Percentiles rank a stretch among this genome's conserved stretches.
Conservation (phyloP, 768 basidiomycete species). For the Mycena vitilis region DNA sequence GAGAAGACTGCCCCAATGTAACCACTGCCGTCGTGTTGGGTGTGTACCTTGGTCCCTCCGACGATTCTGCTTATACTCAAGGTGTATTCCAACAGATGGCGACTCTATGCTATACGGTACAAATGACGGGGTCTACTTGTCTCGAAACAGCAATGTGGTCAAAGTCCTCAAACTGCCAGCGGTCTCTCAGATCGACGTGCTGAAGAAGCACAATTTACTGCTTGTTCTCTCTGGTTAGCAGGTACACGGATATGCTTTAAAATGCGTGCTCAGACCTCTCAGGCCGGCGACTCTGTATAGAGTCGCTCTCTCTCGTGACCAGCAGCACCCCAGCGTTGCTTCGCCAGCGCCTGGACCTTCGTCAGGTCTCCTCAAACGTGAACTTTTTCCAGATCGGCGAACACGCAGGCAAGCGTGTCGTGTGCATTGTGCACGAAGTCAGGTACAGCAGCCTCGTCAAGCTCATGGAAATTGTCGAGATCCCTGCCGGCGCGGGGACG, state of each 20-base stretch:
- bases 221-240: conserved; percentile 31
- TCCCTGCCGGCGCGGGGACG: not conserved
- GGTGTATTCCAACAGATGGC: not conserved
- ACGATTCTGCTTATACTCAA: not conserved
- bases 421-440: conserved; percentile 28
- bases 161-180: conserved; percentile 30
- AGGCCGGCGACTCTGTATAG: conserved; percentile 27
- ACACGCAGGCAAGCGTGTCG: conserved; percentile 24
- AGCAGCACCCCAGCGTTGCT: conserved; percentile 15
- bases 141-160: conserved; percentile 11
- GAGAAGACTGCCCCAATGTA: conserved; percentile 22
- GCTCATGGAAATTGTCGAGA: conserved; percentile 22
- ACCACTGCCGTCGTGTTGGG: conserved; percentile 27
- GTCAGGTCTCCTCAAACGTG: conserved; percentile 13
- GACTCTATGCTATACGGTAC: conserved; percentile 27
- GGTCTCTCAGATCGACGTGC: conserved; percentile 30
- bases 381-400: conserved; percentile 34
- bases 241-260: not conserved
- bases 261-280: not conserved
- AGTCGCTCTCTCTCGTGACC: conserved; percentile 27
- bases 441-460: conserved; percentile 34
- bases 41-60: conserved; percentile 11
- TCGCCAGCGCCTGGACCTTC: conserved; percentile 14
- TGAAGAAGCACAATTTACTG: conserved; percentile 23
- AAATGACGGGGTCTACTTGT: conserved; percentile 28